A percentile compares a stretch with the other conserved stretches of the same genome.
These are phyloP conservation scores for Xylariales sp. DNA, from an alignment of 2,329 filamentous ascomycete species.

Conservation along the genomic window DNA sequence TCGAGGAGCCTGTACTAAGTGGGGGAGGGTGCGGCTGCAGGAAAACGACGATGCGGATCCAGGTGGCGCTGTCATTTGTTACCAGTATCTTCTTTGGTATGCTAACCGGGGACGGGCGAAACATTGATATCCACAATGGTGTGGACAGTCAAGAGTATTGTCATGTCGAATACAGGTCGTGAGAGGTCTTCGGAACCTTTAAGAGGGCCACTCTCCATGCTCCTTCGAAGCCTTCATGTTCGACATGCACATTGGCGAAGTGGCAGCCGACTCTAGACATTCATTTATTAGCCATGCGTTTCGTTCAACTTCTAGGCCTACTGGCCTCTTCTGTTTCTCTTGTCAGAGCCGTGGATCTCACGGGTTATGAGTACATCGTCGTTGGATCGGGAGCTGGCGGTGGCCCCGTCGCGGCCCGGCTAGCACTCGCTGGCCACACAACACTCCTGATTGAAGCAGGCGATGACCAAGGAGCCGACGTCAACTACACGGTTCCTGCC, in stretches of 20 bases:
- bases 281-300: constrained; percentile 2
- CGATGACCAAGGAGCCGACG: constrained; percentile 44
- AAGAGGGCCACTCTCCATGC: not conserved
- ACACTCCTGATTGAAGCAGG: constrained; percentile 57
- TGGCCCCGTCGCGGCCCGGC: constrained; percentile 50
- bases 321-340: constrained; percentile 16
- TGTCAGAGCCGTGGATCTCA: constrained; percentile 20
- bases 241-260: not conserved
- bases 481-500: constrained; percentile 49
- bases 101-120: too few relatives aligned
- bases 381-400: constrained; percentile 59
- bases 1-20: too few relatives aligned
- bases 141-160: too few relatives aligned
- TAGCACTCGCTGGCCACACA: constrained; percentile 54
- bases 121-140: too few relatives aligned
- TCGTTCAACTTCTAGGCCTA: constrained; percentile 11
- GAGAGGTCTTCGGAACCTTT: not conserved
- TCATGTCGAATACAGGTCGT: too few relatives aligned
- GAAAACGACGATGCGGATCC: too few relatives aligned
- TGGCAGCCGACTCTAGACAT: not conserved
- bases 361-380: constrained; percentile 55
- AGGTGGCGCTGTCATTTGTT: too few relatives aligned
- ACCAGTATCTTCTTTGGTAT: too few relatives aligned
- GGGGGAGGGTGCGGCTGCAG: too few relatives aligned
- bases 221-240: not conserved